A percentile compares a stretch with the other conserved stretches of the same genome.
Conservation (phyloP, 352 stramenopile genomes). For the Blastocystis sp. region DNA sequence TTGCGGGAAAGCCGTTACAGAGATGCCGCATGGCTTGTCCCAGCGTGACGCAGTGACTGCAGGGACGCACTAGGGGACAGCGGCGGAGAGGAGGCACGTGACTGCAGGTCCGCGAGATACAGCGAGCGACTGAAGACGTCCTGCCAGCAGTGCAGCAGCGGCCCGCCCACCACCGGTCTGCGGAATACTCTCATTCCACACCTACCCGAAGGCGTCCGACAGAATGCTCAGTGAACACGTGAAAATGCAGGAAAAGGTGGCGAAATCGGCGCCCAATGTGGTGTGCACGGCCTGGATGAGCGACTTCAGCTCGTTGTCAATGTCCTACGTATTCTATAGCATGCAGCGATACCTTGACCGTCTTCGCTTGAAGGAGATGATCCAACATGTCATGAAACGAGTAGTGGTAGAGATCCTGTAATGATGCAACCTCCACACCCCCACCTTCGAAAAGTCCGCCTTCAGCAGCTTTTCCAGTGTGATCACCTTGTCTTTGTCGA, state of each 20-base stretch:
- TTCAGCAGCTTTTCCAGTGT: background rate
- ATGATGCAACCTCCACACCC: background rate
- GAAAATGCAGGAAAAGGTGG: background rate
- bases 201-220: background rate
- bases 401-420: background rate
- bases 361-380: background rate
- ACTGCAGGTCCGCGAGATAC: too few relatives aligned
- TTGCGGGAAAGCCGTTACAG: too few relatives aligned
- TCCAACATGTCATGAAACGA: background rate
- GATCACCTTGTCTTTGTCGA: background rate
- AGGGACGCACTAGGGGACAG: too few relatives aligned
- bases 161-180: too few relatives aligned
- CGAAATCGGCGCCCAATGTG: background rate
- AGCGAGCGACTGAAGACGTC: background rate
- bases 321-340: background rate
- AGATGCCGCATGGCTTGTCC: too few relatives aligned
- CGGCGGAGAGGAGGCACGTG: too few relatives aligned
- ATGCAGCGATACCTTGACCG: background rate
- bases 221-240: background rate
- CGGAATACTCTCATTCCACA: too few relatives aligned
- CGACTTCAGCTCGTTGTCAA: background rate
- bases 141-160: too few relatives aligned
- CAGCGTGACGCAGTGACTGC: background rate
- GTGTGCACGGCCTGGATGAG: background rate
- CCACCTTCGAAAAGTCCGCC: background rate